Percentiles rank a stretch among this genome's conserved stretches.
Conservation (phyloP, 768 basidiomycete genomes). For the Tephrocybe sp. region DNA sequence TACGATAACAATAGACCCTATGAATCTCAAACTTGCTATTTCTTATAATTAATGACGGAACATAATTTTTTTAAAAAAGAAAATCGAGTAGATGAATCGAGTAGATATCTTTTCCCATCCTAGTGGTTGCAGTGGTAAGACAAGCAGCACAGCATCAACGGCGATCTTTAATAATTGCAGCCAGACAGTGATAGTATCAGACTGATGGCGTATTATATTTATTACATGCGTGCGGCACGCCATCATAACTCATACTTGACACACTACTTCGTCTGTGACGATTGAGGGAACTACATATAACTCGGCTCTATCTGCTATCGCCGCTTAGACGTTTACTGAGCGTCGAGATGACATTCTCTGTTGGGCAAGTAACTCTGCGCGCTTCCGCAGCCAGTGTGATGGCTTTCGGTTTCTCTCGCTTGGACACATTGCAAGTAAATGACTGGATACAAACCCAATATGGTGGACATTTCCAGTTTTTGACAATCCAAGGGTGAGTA, state of each 20-base stretch:
- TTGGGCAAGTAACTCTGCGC: constrained; percentile 23
- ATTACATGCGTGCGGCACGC: too few relatives aligned
- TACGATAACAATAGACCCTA: background rate
- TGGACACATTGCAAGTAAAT: constrained; percentile 24
- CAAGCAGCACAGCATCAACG: too few relatives aligned
- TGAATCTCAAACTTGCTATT: background rate
- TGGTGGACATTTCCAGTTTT: constrained; percentile 68
- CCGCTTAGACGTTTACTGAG: background rate
- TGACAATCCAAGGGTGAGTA: constrained; percentile 76
- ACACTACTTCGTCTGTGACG: too few relatives aligned
- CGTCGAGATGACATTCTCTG: constrained; percentile 2
- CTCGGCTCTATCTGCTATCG: background rate
- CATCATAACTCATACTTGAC: too few relatives aligned
- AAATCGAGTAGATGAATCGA: too few relatives aligned
- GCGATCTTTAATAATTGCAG: too few relatives aligned
- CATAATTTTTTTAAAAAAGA: too few relatives aligned
- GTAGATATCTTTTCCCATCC: background rate
- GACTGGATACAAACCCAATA: constrained; percentile 39
- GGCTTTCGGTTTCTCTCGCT: constrained; percentile 32
- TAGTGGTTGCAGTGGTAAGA: too few relatives aligned
- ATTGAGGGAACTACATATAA: too few relatives aligned
- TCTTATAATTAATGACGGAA: too few relatives aligned
- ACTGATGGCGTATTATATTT: too few relatives aligned
- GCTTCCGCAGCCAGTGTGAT: constrained; percentile 29
- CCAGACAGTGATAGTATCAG: too few relatives aligned